phyloP scores from a whole-genome alignment of 2,329 filamentous ascomycete genomes.

The Tricladium varicosporioides region DNA sequence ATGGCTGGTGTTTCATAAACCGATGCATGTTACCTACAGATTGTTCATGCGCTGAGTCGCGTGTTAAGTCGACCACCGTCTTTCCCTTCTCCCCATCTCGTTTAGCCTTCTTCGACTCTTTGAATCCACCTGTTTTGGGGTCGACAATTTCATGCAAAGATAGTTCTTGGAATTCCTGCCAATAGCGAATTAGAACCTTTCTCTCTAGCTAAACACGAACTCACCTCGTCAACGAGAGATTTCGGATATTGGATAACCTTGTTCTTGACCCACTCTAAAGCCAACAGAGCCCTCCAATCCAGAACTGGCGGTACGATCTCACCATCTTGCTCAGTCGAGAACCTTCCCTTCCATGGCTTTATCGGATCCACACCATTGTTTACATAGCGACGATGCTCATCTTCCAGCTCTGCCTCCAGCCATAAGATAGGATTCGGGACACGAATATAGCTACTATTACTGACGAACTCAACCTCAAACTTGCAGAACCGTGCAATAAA shows the following conservation, averaged over 20 bases:
- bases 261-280: not conserved
- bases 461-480: conserved; percentile 1
- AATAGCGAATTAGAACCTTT: not conserved
- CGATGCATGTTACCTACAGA: not conserved
- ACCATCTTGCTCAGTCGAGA: not conserved
- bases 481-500: conserved; percentile 12
- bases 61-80: not conserved
- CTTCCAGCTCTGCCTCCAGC: conserved; percentile 13
- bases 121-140: not conserved
- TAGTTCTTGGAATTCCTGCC: not conserved
- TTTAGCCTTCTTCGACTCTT: not conserved
- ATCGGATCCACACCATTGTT: not conserved
- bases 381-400: not conserved
- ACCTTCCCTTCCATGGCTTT: not conserved
- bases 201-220: not conserved
- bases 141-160: not conserved
- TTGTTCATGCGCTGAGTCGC: not conserved
- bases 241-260: not conserved
- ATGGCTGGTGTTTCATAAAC: not conserved
- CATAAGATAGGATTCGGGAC: conserved; percentile 13
- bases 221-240: not conserved
- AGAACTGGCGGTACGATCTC: not conserved
- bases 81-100: not conserved
- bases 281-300: not conserved
- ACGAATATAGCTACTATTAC: not conserved